Base-by-base conservation (phyloP, 768 basidiomycete species). In the Tylopilus rubrobrunneus region DNA sequence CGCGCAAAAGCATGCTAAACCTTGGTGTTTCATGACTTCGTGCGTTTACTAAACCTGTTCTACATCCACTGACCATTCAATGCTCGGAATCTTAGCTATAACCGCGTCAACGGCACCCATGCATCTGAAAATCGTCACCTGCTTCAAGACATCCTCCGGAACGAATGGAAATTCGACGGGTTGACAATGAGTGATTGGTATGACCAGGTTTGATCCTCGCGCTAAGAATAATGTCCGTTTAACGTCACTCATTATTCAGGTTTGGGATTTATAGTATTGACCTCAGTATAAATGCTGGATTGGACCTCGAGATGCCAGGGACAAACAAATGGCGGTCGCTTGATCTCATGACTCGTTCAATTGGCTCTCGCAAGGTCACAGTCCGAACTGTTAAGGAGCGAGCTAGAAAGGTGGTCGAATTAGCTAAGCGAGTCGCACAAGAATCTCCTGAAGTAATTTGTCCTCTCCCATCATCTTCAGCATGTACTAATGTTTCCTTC, bases 181-280 rank as follows among this genome's bases (percentile, higher is more conserved):
- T 65, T 82, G 72, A 74, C 87, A 53, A 91, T 92, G 87, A 87
- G 86, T 54, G 90, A 92, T 66, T 93, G 90, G 89, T 87, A 67
- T 23, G 65, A 52, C 21, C 12, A 15, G 7, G 9, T 49, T 21
- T 17, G 10, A 14, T 23, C 9, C 10, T 2, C 8, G 36, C 11
- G 1, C 11, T 51, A 12, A 23, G 39, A 25, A 34, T 12, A 12
- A 27, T n/a, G 15, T 44, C 44, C 45, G 40, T 10, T 45, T 39
- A 55, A 33, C 36, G 34, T 39, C 52, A 51, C 31, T 2, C 29
- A 4, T n/a, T 34, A 8, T 45, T 21, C 50, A 86, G 85, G 85
- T 87, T 86, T 53, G 89, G 89, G 1, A 71, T 79, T 3, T 90
- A 90, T 71, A 80, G 82, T 49, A 73, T 88, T 31, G 82, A 83